Evolutionary conservation across 1,284 basidiomycete genomes (phyloP), one percentile per base, ranked within the genome.

Genomic region (Salmacisia buchloeana): DNA sequence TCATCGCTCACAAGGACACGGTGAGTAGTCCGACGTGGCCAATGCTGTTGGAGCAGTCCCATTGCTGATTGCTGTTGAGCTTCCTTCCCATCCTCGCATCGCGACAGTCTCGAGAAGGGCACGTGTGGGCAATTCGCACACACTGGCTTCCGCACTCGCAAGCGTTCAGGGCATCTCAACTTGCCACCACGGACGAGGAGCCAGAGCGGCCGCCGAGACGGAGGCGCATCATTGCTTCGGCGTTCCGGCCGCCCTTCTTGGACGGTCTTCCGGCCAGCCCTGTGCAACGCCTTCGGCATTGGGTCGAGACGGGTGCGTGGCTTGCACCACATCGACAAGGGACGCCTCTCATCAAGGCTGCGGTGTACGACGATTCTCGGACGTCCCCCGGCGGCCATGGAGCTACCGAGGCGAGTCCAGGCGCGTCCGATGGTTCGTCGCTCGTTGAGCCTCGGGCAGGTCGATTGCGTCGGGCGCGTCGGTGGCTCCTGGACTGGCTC

Each of bases 161-260:
- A 25, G 18, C 10, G 56, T 15, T 10, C 60, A 27, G 35, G 29
- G n/a, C n/a, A n/a, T n/a, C 45, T 25, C 39, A 46, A 36, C 18
- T 9, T 15, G 29, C 15, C 5, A 27, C 18, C 25, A 27, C 23
- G 13, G 56, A 36, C 35, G 56, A 58, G 4, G 9, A n/a, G 34
- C 15, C 21, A 21, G 36, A 38, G 33, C 56, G 34, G 38, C 35
- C 6, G 15, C 56, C 56, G 21, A 58, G 34, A 38, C 18, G 35
- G 10, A 21, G 56, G 25, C 56, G 35, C 15, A 23, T 36, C 10
- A 36, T 58, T 34, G 36, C 35, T 4, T 35, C 58, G 25, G 75
- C 74, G 38, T 66, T 78, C 1, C 70, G 77, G 38, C 77, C 77
- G 12, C 77, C 77, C 1, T 78, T 77, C 62, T 60, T 78, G 41